Base-by-base conservation (phyloP, 768 basidiomycete species). In the Lactifluus piperatus region DNA sequence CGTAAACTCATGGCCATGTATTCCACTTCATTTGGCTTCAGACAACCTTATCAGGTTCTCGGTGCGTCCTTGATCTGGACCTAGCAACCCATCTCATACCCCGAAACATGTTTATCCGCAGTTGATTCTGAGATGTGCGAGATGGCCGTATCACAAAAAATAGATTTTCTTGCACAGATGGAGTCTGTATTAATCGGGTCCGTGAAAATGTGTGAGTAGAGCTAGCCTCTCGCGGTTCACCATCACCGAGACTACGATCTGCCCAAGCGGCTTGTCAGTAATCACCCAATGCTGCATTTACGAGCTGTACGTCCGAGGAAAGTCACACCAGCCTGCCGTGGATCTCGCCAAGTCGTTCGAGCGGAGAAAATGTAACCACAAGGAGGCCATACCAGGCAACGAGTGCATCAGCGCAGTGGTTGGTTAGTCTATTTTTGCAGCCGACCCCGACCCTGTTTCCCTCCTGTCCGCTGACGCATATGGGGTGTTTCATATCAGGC, bases 281-380 rank as follows among this genome's bases (percentile, higher is more conserved):
- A 97, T 99, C 71, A 97, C 97, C 0, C 95, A 98, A 70, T 99
- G 97, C 71, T 95, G 87, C 69, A 93, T 99, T 43, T 85, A 94
- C 64, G 91, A 92, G 68, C 79, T 99, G 2, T 98, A 99, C 73
- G 79, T 92, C 3, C 81, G 86, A 56, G 94, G 92, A 13, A 82
- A 79, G 58, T 68, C 77, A 1, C 80, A 81, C 30, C 94, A 97
- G 68, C 73, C 80, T 0, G 81, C 85, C 0, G 85, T 92, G 0
- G 91, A 97, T 69, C 78, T 97, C 44, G 95, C 97, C 2, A 98
- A 97, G 73, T 80, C 77, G 0, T 97, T 97, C 64, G 95, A 97
- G 73, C 80, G 95, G 57, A 72, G 97, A 64, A 92, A 88, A 73
- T 99, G 97, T 70, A 97, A 97, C 69, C 97, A 99, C 70, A 79